phyloP scores from a whole-genome alignment of 345 rosid genomes.

The Abelmoschus esculentus region DNA sequence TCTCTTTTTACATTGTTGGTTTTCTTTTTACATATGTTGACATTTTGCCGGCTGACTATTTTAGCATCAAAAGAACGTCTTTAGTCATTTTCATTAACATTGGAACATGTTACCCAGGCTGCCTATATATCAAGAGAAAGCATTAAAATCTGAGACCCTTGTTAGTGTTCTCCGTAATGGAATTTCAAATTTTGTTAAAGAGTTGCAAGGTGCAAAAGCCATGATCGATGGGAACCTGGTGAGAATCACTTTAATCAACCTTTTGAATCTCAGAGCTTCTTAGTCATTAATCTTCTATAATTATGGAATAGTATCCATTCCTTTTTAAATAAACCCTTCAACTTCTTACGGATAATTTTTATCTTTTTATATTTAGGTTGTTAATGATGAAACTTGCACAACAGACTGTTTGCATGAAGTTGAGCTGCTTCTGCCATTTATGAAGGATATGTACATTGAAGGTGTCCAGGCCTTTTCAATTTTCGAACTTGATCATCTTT shows the following conservation, averaged over 20 bases:
- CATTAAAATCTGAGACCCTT: conserved; percentile 31
- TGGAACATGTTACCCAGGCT: conserved; percentile 32
- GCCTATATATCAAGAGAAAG: conserved; percentile 41
- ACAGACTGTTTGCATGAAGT: conserved; percentile 61
- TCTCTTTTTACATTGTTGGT: not conserved
- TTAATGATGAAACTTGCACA: conserved; percentile 43
- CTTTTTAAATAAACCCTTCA: not conserved
- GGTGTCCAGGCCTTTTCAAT: conserved; percentile 32
- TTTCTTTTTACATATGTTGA: not conserved
- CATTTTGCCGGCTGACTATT: not conserved
- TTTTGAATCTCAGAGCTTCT: not conserved
- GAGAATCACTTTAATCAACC: conserved; percentile 18
- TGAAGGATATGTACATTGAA: conserved; percentile 43
- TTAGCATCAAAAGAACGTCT: not conserved
- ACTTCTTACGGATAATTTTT: not conserved
- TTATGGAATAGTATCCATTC: not conserved
- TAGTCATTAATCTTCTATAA: not conserved
- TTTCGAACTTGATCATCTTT: conserved; percentile 6
- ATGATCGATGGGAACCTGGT: conserved; percentile 82
- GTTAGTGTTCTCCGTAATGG: conserved; percentile 52
- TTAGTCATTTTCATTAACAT: conserved; percentile 4
- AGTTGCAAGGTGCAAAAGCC: conserved; percentile 59
- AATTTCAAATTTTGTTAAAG: conserved; percentile 53
- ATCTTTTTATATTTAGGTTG: conserved; percentile 36
- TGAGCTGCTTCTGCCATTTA: conserved; percentile 66